A percentile compares a stretch with the other conserved stretches of the same genome.
These are phyloP conservation scores for Melocanna baccifera DNA, from an alignment of 176 grass and related monocot species.

Conservation along the genomic window DNA sequence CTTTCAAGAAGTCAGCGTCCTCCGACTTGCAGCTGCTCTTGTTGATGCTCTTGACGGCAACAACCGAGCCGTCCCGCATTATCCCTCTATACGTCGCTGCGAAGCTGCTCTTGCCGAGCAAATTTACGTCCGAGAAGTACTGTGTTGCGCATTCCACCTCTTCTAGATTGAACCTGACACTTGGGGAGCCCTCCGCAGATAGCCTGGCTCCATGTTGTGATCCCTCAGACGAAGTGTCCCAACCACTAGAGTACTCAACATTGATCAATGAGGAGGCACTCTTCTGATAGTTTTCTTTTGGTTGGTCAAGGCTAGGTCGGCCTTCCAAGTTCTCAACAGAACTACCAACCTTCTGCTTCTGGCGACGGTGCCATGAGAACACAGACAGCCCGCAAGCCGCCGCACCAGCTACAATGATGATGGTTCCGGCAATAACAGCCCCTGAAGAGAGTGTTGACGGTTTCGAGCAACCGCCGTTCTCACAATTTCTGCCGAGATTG, in stretches of 20 bases:
- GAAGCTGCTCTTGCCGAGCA: slow-evolving; percentile 59
- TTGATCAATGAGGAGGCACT: slow-evolving; percentile 47
- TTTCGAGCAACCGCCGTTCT: slow-evolving; percentile 18
- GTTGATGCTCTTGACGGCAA: slow-evolving; percentile 70
- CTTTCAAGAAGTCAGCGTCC: slow-evolving; percentile 67
- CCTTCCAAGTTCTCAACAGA: slow-evolving; percentile 58
- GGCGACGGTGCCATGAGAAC: slow-evolving; percentile 51
- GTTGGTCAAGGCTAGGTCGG: slow-evolving; percentile 43
- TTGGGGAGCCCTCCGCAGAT: slow-evolving; percentile 48
- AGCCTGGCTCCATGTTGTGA: slow-evolving; percentile 38
- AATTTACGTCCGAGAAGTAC: slow-evolving; percentile 60
- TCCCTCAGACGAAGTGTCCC: slow-evolving; percentile 51
- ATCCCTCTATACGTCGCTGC: slow-evolving; percentile 55
- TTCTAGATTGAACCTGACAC: slow-evolving; percentile 68
- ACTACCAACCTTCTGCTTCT: slow-evolving; percentile 70
- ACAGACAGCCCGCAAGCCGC: slow-evolving; percentile 43
- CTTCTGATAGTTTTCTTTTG: slow-evolving; percentile 44
- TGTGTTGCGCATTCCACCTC: slow-evolving; percentile 77
- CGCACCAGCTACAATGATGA: slow-evolving; percentile 44
- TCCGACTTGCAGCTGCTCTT: slow-evolving; percentile 80
- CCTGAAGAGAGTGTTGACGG: slow-evolving; percentile 37
- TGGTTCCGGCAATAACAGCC: slow-evolving; percentile 45
- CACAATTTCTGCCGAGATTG: slow-evolving; percentile 27
- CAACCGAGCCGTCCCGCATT: slow-evolving; percentile 52
- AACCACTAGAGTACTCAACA: slow-evolving; percentile 54